A percentile compares a stretch with the other conserved stretches of the same genome.
phyloP scores from a whole-genome alignment of 768 basidiomycete genomes.

The Mycena chlorophos region DNA sequence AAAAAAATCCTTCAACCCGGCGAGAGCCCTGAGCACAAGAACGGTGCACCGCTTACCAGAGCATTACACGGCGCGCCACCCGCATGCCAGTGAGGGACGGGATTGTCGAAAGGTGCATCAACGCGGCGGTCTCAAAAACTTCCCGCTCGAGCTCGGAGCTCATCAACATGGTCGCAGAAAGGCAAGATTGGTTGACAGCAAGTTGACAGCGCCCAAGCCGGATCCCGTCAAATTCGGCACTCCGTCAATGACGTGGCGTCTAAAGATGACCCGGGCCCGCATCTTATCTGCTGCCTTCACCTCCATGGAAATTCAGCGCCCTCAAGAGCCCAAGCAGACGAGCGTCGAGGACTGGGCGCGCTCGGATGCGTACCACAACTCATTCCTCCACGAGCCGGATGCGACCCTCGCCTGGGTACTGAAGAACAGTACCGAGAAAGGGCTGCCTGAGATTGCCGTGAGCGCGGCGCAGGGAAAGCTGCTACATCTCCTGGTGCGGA shows the following conservation, averaged over 20 bases:
- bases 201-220: too few relatives aligned
- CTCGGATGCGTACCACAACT: conserved; percentile 57
- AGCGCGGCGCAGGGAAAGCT: conserved; percentile 58
- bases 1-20: too few relatives aligned
- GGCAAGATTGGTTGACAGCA: too few relatives aligned
- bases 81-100: not conserved
- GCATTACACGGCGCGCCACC: not conserved
- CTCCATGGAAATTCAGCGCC: too few relatives aligned
- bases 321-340: not conserved
- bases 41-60: too few relatives aligned
- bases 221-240: too few relatives aligned
- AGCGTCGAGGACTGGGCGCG: conserved; percentile 45
- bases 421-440: conserved; percentile 42
- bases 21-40: too few relatives aligned
- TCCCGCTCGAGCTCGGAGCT: not conserved
- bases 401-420: conserved; percentile 41
- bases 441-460: conserved; percentile 55
- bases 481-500: conserved; percentile 50
- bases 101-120: not conserved
- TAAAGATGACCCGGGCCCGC: too few relatives aligned
- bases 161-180: too few relatives aligned
- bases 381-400: conserved; percentile 49
- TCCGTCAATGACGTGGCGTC: too few relatives aligned
- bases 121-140: not conserved
- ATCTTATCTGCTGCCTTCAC: too few relatives aligned